These are phyloP conservation scores for Kwoniella europaea DNA, from an alignment of 768 basidiomycete species.

Conservation along the genomic window DNA sequence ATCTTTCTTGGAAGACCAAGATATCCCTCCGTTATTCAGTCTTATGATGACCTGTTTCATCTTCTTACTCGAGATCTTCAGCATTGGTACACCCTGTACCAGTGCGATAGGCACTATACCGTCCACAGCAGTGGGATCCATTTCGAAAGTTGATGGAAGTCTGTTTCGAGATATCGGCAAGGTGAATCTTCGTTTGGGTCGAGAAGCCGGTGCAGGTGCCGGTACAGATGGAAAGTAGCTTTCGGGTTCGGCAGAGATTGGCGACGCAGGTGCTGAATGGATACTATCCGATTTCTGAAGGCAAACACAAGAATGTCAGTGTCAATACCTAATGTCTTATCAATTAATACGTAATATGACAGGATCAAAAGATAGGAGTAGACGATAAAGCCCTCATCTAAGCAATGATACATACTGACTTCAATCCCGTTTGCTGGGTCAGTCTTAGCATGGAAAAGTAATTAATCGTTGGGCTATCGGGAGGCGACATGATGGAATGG, in stretches of 20 bases:
- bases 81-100: conserved; percentile 64
- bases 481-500: conserved; percentile 2
- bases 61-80: conserved; percentile 79
- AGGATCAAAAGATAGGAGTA: background rate
- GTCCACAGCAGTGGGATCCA: conserved; percentile 11
- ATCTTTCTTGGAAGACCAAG: conserved; percentile 45
- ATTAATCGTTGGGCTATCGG: conserved; percentile 48
- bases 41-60: conserved; percentile 73
- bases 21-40: conserved; percentile 70
- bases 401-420: conserved; percentile 41
- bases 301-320: background rate
- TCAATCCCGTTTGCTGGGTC: conserved; percentile 50
- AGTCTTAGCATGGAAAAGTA: conserved; percentile 56
- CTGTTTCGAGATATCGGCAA: conserved; percentile 6
- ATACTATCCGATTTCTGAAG: conserved; percentile 6
- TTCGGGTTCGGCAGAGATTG: conserved; percentile 4
- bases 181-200: conserved; percentile 1
- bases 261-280: conserved; percentile 1
- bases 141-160: conserved; percentile 3
- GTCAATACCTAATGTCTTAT: conserved; percentile 18
- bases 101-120: conserved; percentile 33
- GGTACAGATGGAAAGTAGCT: conserved; percentile 13
- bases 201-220: background rate
- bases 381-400: conserved; percentile 18
- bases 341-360: conserved; percentile 36